phyloP scores from a whole-genome alignment of 441 rosid species.

The Adansonia gregorii region DNA sequence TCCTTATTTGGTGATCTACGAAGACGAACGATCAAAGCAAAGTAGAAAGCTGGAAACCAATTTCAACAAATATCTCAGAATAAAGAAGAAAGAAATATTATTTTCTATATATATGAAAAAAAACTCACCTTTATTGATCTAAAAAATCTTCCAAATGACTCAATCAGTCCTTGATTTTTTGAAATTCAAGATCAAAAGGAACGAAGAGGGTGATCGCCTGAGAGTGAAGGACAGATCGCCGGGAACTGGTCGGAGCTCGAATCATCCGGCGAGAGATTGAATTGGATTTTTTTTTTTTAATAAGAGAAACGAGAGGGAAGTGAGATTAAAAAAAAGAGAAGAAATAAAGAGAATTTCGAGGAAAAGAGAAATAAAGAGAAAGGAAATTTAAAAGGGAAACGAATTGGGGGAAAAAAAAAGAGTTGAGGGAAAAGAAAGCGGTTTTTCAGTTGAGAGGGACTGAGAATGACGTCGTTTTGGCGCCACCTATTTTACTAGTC shows the following conservation, averaged over 20 bases:
- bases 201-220: not conserved
- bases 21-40: not conserved
- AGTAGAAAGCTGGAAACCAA: not conserved
- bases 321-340: not conserved
- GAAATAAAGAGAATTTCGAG: not conserved
- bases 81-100: not conserved
- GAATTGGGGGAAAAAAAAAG: not conserved
- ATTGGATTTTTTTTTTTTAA: not conserved
- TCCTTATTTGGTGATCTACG: slow-evolving; percentile 8
- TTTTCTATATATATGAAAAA: not conserved
- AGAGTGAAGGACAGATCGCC: slow-evolving; percentile 14
- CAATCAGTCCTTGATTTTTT: not conserved
- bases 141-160: not conserved
- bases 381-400: not conserved
- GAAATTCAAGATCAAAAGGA: not conserved
- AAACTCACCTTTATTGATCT: slow-evolving; percentile 26
- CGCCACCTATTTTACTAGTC: slow-evolving; percentile 61
- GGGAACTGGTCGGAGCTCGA: slow-evolving; percentile 32
- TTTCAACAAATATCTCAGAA: not conserved
- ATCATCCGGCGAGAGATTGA: slow-evolving; percentile 22
- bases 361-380: not conserved
- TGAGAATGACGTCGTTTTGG: slow-evolving; percentile 58
- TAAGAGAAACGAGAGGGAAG: not conserved
- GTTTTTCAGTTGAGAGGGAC: slow-evolving; percentile 39
- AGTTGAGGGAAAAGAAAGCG: slow-evolving; percentile 31